Conservation (phyloP, 306 rosid species). For the Prunus fruticosa region DNA sequence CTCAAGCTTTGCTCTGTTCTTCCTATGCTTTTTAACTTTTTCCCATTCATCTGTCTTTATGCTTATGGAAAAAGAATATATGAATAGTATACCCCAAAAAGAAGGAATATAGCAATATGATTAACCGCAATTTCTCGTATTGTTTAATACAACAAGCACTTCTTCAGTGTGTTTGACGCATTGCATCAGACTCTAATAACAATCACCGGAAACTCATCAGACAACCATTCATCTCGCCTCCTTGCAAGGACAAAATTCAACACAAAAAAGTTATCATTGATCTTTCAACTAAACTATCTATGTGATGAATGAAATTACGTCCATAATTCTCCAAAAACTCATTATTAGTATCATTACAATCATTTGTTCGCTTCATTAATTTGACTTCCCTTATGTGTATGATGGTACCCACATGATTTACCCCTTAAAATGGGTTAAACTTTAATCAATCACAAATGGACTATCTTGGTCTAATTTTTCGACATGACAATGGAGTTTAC, state of each 20-base stretch:
- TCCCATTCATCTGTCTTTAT: background rate
- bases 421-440: background rate
- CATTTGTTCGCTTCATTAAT: background rate
- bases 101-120: too few species aligned
- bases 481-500: constrained; percentile 14
- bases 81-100: background rate
- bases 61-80: background rate
- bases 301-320: background rate
- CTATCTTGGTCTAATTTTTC: background rate
- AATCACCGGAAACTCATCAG: background rate
- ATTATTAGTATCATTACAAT: constrained; percentile 4
- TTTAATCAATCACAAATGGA: constrained; percentile 4
- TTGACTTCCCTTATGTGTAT: background rate
- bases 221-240: background rate
- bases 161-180: background rate
- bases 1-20: background rate
- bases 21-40: background rate
- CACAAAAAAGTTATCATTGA: background rate
- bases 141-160: background rate
- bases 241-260: background rate
- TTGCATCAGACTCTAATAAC: background rate
- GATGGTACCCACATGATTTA: background rate
- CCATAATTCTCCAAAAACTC: constrained; percentile 14
- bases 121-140: too few species aligned
- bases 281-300: background rate